Evolutionary conservation across 129 eudicot genomes (phyloP), one percentile per base, ranked within the genome.

Genomic region (Cynara cardunculus): DNA sequence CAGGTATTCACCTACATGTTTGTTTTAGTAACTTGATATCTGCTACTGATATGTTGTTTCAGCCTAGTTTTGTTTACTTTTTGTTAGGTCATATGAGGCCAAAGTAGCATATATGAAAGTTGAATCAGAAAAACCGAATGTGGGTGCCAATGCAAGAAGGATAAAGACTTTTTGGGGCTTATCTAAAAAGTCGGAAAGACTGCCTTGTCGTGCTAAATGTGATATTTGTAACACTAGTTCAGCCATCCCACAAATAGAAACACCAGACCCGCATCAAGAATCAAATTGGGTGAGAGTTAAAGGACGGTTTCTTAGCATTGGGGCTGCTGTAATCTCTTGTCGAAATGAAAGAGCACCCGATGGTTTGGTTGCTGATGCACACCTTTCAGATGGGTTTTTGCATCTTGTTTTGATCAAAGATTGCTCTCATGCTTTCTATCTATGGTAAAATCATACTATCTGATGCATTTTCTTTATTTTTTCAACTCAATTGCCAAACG

Each of bases 251-350:
- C 69, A 39, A 46, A 66, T 25, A 21, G 79, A 68, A 16, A 37
- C 73, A 65, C 91, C 87, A 7, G 85, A 85, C 85, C 81, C 84
- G 2, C 76, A 86, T 24, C 76, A 84, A 37, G 87, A 86, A n/a
- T 79, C 89, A 73, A 92, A 79, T 74, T 96, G 99, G 99, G 79
- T 85, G 83, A 91, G 72, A 65, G 83, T 86, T 79, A 87, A 83
- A 84, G 99, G 99, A 41, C 87, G 87, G 75, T 96, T 82, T 84
- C 93, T 92, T 67, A 96, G 99, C 77, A 89, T 91, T 27, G 99
- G 99, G 74, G 97, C 97, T 83, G 99, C 99, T 46, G 97, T 96
- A 11, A 96, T 96, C 64, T 92, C 99, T 72, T 96, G 99, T 85
- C 81, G 99, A 77, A 96, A 96, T 84, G 99, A 96, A 81, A 96